A percentile compares a stretch with the other conserved stretches of the same genome.
Evolutionary conservation across 306 rosid species (phyloP).

Genomic region (Dalbergia cultrata): DNA sequence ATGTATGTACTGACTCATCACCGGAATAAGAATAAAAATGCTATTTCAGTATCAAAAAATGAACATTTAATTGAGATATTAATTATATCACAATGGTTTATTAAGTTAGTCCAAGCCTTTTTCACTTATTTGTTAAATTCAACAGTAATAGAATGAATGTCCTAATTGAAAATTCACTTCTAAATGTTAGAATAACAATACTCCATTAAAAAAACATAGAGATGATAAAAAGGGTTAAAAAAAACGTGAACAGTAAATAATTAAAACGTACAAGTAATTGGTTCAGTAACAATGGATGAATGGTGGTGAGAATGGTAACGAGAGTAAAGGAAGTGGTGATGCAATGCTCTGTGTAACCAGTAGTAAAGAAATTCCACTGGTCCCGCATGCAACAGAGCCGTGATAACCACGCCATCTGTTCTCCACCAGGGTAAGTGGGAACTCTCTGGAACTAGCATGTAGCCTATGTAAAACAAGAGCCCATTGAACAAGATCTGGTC

Average conservation of each 20-base stretch:
- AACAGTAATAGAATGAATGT: too few species aligned
- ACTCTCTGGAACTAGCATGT: neutral
- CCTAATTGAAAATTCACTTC: too few species aligned
- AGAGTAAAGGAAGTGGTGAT: conserved; percentile 78
- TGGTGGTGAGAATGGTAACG: conserved; percentile 76
- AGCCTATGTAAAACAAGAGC: conserved; percentile 43
- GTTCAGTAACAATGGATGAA: conserved; percentile 59
- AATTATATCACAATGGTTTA: too few species aligned
- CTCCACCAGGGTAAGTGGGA: conserved; percentile 58
- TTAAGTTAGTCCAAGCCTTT: too few species aligned
- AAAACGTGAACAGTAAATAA: neutral
- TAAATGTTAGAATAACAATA: too few species aligned
- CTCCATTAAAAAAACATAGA: too few species aligned
- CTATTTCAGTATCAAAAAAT: too few species aligned
- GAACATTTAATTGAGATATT: too few species aligned
- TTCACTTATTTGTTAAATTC: too few species aligned
- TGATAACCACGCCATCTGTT: conserved; percentile 58
- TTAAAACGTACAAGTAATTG: conserved; percentile 53
- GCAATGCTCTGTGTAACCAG: conserved; percentile 84
- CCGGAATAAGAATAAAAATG: too few species aligned
- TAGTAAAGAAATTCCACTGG: conserved; percentile 77
- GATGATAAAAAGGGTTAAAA: neutral
- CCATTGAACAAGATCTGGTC: conserved; percentile 78
- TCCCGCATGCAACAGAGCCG: conserved; percentile 62
- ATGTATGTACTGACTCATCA: too few species aligned